These are phyloP conservation scores for Liquidambar formosana DNA, from an alignment of 164 flowering plant species.

Conservation along the genomic window DNA sequence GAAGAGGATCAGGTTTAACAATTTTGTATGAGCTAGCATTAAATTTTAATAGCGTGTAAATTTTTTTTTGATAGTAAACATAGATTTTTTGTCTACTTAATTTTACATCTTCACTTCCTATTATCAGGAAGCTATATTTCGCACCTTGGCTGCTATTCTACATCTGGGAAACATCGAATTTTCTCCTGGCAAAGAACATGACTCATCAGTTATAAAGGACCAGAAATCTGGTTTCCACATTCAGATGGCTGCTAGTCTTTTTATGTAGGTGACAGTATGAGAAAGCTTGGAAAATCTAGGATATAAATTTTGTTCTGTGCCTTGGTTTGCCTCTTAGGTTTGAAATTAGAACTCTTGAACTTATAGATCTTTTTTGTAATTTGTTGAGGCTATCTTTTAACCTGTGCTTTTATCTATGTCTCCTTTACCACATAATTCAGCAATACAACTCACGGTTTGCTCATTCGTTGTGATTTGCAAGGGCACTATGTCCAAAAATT, in stretches of 20 bases:
- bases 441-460: too few relatives aligned
- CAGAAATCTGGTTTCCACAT: slow-evolving; percentile 77
- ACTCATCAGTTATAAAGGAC: slow-evolving; percentile 88
- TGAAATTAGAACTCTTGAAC: too few relatives aligned
- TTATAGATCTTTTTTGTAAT: too few relatives aligned
- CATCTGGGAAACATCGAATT: slow-evolving; percentile 94
- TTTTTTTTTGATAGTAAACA: too few relatives aligned
- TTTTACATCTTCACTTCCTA: not conserved
- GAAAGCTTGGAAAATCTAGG: not conserved
- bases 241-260: slow-evolving; percentile 79
- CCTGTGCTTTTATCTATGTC: too few relatives aligned
- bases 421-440: too few relatives aligned
- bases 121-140: slow-evolving; percentile 88
- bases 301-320: not conserved
- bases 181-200: slow-evolving; percentile 97
- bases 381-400: too few relatives aligned
- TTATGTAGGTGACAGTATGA: slow-evolving; percentile 55
- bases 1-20: slow-evolving; percentile 79
- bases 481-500: too few relatives aligned
- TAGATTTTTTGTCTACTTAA: not conserved
- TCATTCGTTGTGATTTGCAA: too few relatives aligned
- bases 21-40: not conserved
- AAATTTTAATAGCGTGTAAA: too few relatives aligned
- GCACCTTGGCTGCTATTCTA: slow-evolving; percentile 86
- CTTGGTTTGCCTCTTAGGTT: not conserved